These are phyloP conservation scores for Saturnispora zaruensis DNA, from an alignment of 805 yeast species.

Conservation along the genomic window DNA sequence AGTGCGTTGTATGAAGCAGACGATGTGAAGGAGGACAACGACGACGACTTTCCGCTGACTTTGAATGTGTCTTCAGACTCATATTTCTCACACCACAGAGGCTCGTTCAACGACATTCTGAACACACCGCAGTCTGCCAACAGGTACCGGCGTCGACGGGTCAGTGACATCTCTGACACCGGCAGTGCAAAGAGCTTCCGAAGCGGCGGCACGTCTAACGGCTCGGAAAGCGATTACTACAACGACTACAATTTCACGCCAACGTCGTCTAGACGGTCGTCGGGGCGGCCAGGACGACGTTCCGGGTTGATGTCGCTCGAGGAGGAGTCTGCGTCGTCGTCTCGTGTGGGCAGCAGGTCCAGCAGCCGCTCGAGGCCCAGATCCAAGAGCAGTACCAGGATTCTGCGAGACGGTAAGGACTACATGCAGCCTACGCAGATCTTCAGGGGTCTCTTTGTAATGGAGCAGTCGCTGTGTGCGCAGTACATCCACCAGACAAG, in stretches of 20 bases:
- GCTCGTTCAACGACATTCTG: constrained; percentile 12
- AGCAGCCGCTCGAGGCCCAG: constrained; percentile 11
- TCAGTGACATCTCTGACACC: constrained; percentile 24
- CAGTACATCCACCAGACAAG: constrained; percentile 69
- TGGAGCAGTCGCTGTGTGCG: constrained; percentile 78
- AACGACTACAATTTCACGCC: constrained; percentile 19
- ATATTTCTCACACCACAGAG: constrained; percentile 28
- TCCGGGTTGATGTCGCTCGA: background rate
- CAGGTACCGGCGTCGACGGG: constrained; percentile 13
- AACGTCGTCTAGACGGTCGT: constrained; percentile 13
- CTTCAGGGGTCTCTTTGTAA: constrained; percentile 68
- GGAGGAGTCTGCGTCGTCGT: background rate
- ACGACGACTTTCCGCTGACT: constrained; percentile 6
- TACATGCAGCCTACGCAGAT: constrained; percentile 35
- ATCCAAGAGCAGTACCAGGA: background rate
- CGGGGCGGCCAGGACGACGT: constrained; percentile 9
- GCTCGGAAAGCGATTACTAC: constrained; percentile 10
- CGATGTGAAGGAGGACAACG: background rate
- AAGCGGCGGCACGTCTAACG: constrained; percentile 6
- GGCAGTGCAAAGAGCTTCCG: constrained; percentile 7
- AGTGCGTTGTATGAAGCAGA: background rate
- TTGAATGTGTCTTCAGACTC: constrained; percentile 27
- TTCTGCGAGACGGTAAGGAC: constrained; percentile 3
- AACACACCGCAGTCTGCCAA: constrained; percentile 2
- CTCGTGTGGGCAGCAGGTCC: constrained; percentile 6